Evolutionary conservation across 106 monocot species (phyloP).

Genomic region (Dendrobium huoshanense): DNA sequence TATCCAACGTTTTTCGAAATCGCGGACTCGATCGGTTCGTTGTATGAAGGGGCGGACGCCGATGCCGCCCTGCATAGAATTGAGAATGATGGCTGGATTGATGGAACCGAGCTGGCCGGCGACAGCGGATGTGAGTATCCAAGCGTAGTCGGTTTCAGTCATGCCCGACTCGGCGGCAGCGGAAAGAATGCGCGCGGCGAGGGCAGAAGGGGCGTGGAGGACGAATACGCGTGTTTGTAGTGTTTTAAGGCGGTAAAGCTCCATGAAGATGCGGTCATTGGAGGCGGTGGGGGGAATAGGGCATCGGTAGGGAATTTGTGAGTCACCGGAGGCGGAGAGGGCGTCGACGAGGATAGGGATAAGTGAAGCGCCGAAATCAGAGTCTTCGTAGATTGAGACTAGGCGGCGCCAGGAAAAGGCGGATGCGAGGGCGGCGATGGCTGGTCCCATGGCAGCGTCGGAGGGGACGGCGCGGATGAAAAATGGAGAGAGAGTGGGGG

Average conservation of each 20-base stretch:
- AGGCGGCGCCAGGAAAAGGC: conserved; percentile 34
- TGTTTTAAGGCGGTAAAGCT: conserved; percentile 45
- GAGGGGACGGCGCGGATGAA: conserved; percentile 38
- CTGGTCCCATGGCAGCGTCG: conserved; percentile 22
- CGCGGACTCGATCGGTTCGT: neutral
- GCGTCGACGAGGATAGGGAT: conserved; percentile 41
- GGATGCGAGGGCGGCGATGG: conserved; percentile 34
- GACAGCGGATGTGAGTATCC: conserved; percentile 31
- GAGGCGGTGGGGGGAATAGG: conserved; percentile 15
- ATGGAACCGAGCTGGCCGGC: conserved; percentile 14
- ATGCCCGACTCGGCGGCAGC: conserved; percentile 10
- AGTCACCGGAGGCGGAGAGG: conserved; percentile 15
- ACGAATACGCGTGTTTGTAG: conserved; percentile 52
- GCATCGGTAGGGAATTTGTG: conserved; percentile 27
- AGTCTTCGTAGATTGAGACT: conserved; percentile 46
- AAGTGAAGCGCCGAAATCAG: conserved; percentile 30
- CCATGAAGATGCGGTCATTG: conserved; percentile 19
- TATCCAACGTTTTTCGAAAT: conserved; percentile 21
- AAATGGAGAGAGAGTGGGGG: conserved; percentile 32
- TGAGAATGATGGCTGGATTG: neutral
- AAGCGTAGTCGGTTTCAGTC: conserved; percentile 21
- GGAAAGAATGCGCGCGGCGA: conserved; percentile 15
- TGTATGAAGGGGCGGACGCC: conserved; percentile 20
- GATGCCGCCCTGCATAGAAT: conserved; percentile 30
- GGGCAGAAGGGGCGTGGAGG: conserved; percentile 17